phyloP scores from a whole-genome alignment of 495 filamentous ascomycete genomes.

The Usnea hakonensis region DNA sequence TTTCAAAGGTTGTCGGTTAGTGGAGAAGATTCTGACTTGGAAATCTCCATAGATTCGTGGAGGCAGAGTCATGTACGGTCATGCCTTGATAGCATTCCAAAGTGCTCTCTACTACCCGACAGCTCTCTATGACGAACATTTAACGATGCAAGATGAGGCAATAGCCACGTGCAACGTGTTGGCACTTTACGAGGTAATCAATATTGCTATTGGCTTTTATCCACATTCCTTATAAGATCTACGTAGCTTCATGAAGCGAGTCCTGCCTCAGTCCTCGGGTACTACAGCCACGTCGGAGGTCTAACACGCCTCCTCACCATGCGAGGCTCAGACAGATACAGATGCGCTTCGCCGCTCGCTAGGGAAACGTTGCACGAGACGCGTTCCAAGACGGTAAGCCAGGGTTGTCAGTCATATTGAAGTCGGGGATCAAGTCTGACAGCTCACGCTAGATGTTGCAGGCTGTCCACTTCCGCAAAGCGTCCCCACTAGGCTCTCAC shows the following conservation, averaged over 20 bases:
- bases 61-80: neutral
- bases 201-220: neutral
- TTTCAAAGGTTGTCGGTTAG: no score
- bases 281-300: neutral
- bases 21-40: no score
- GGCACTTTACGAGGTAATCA: neutral
- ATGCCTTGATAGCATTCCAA: neutral
- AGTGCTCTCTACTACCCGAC: neutral
- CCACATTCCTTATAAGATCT: neutral
- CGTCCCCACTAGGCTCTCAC: neutral
- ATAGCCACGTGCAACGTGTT: neutral
- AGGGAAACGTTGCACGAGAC: neutral
- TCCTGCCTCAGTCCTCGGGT: neutral
- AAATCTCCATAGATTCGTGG: no score
- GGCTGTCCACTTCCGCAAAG: neutral
- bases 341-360: neutral
- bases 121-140: neutral
- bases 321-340: neutral
- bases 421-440: neutral
- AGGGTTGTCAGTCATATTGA: neutral
- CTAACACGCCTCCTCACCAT: neutral
- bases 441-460: neutral
- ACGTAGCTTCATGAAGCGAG: neutral
- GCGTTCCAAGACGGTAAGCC: neutral
- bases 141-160: neutral